phyloP scores from a whole-genome alignment of 2,329 filamentous ascomycete genomes.

The Colletotrichum endophyticum region DNA sequence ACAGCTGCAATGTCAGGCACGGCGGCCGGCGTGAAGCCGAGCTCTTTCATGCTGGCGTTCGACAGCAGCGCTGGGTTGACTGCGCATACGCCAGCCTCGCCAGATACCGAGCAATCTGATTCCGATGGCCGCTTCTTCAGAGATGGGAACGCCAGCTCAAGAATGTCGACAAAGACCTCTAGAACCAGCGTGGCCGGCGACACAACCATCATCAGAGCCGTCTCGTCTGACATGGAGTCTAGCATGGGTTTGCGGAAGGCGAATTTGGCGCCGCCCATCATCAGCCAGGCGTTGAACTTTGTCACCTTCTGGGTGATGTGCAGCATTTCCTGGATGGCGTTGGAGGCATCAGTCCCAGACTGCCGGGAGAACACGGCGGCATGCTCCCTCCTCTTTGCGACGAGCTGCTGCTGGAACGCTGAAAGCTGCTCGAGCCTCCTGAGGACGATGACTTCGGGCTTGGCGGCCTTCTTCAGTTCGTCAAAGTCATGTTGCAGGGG shows the following conservation, averaged over 20 bases:
- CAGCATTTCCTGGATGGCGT: not conserved
- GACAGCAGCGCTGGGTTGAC: not conserved
- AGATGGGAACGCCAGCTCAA: not conserved
- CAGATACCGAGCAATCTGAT: not conserved
- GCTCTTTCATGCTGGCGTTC: not conserved
- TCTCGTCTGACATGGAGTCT: conserved; percentile 4
- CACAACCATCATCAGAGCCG: conserved; percentile 2
- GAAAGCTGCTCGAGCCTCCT: not conserved
- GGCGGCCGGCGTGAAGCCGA: not conserved
- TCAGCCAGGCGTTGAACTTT: not conserved
- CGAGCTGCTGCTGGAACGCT: not conserved
- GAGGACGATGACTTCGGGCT: not conserved
- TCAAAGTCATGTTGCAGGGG: not conserved
- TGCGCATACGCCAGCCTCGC: not conserved
- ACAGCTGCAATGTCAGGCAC: not conserved
- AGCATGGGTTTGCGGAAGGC: conserved; percentile 4
- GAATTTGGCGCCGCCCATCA: not conserved
- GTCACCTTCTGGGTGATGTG: not conserved
- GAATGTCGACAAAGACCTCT: not conserved
- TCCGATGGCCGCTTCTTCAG: not conserved
- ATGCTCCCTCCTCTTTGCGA: not conserved
- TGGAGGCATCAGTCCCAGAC: not conserved
- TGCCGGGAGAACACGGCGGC: not conserved
- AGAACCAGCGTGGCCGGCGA: conserved; percentile 2
- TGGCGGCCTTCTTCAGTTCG: not conserved